These are phyloP conservation scores for Neurospora sp. DNA, from an alignment of 495 filamentous ascomycete genomes.

Conservation along the genomic window DNA sequence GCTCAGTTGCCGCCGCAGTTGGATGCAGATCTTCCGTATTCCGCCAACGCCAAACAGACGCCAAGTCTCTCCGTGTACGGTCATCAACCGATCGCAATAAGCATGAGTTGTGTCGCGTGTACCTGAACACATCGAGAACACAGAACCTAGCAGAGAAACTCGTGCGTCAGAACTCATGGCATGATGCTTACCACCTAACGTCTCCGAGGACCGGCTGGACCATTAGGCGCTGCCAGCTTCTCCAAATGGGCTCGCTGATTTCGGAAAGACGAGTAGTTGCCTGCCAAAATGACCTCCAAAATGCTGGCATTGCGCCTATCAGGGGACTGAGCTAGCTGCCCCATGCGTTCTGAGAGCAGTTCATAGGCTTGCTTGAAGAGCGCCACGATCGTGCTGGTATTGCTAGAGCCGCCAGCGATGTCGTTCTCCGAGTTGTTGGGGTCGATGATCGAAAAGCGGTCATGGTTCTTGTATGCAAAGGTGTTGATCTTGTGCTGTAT, in stretches of 20 bases:
- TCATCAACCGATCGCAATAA: not conserved
- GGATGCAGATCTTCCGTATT: not conserved
- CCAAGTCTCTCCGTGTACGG: not conserved
- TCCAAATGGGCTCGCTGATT: slow-evolving; percentile 46
- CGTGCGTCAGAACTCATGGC: not conserved
- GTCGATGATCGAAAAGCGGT: slow-evolving; percentile 68
- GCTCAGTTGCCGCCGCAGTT: not conserved
- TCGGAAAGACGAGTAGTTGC: slow-evolving; percentile 60
- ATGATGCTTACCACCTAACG: not conserved
- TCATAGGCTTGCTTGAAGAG: slow-evolving; percentile 55
- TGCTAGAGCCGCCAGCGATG: slow-evolving; percentile 69
- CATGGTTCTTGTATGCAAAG: slow-evolving; percentile 38
- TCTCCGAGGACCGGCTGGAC: not conserved
- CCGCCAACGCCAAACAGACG: not conserved
- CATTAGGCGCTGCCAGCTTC: slow-evolving; percentile 6
- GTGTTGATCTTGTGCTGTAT: slow-evolving; percentile 22
- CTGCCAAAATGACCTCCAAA: slow-evolving; percentile 54
- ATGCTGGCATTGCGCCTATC: slow-evolving; percentile 41
- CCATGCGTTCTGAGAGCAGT: slow-evolving; percentile 49
- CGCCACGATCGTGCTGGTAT: slow-evolving; percentile 49
- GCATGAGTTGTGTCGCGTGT: not conserved
- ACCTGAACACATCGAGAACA: not conserved
- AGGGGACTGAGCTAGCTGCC: slow-evolving; percentile 14
- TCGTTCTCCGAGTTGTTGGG: slow-evolving; percentile 79
- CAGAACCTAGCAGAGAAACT: not conserved